A percentile compares a stretch with the other conserved stretches of the same genome.
Conservation (phyloP, 108 stramenopile genomes). For the Fragilaria radians region DNA sequence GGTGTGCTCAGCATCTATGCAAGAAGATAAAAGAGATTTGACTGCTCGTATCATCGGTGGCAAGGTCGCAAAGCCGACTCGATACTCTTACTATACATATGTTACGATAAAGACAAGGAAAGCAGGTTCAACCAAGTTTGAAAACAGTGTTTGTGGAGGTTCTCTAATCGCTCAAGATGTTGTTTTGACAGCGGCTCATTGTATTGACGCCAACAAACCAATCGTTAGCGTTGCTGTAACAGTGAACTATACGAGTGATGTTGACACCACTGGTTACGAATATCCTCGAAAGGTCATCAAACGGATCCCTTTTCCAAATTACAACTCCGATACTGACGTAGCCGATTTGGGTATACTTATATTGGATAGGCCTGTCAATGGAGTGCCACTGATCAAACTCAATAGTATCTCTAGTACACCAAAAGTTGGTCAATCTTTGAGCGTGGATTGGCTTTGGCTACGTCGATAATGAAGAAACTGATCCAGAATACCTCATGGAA, state of each 20-base stretch:
- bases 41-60: not conserved
- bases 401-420: conserved; percentile 17
- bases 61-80: not conserved
- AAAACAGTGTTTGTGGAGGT: not conserved
- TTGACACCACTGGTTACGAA: not conserved
- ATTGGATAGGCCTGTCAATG: not conserved
- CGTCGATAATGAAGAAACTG: conserved; percentile 2
- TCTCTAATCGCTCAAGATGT: conserved; percentile 16
- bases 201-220: not conserved
- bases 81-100: not conserved
- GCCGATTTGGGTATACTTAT: no score
- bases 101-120: no score
- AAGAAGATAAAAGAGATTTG: not conserved
- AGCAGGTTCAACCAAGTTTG: not conserved
- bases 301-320: conserved; percentile 20
- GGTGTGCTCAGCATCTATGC: no score
- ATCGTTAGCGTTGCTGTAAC: not conserved
- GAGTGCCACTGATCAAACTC: conserved; percentile 9
- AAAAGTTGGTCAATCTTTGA: not conserved
- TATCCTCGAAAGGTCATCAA: not conserved
- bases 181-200: conserved; percentile 26
- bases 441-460: conserved; percentile 10
- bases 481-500: conserved; percentile 3
- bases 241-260: not conserved
- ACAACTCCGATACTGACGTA: conserved; percentile 6